phyloP scores from a whole-genome alignment of 148 eudicot species.

The Camellia sinensis region DNA sequence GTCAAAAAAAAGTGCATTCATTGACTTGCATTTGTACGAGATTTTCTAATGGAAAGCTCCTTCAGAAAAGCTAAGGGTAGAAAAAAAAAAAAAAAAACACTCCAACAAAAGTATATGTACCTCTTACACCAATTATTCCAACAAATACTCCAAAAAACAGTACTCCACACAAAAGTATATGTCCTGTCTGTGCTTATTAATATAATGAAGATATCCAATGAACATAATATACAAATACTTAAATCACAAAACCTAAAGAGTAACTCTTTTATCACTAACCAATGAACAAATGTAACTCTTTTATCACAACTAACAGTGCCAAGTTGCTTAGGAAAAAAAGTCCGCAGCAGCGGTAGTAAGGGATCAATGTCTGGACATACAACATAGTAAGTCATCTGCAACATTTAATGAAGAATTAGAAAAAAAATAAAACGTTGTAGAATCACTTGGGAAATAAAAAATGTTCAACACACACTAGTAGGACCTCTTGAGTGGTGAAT shows the following conservation, averaged over 20 bases:
- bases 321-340: conserved; percentile 90
- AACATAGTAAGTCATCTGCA: conserved; percentile 89
- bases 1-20: background rate
- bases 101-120: background rate
- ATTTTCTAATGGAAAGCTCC: too few relatives aligned
- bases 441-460: conserved; percentile 2
- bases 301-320: conserved; percentile 66
- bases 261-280: too few relatives aligned
- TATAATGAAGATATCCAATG: too few relatives aligned
- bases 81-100: background rate
- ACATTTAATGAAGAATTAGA: conserved; percentile 17
- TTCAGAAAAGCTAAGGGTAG: background rate
- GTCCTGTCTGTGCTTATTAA: too few relatives aligned
- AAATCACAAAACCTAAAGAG: too few relatives aligned
- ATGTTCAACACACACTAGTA: background rate
- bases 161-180: too few relatives aligned
- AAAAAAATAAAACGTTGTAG: background rate
- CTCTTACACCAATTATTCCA: background rate
- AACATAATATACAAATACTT: too few relatives aligned
- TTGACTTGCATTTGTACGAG: background rate
- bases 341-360: conserved; percentile 73
- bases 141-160: too few relatives aligned
- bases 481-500: background rate
- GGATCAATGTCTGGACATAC: conserved; percentile 91
- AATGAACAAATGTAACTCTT: background rate